Conservation (phyloP, 805 yeast genomes). For the Cyberlindnera samutprakarnensis region DNA sequence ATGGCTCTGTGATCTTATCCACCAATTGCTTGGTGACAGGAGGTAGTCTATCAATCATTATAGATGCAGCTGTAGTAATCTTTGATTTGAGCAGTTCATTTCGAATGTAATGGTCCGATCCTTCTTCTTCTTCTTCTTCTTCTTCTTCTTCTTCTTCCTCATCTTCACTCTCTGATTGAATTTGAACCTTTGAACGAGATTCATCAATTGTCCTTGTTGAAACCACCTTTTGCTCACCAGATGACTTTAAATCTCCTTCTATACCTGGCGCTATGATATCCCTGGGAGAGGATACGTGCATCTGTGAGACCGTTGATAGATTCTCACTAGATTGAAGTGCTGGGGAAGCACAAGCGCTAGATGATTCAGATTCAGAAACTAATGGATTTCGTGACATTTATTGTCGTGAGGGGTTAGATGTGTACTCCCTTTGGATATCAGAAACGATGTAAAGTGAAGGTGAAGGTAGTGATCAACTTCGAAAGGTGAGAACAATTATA, state of each 20-base stretch:
- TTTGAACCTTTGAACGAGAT: too few species aligned
- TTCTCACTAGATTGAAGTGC: not conserved
- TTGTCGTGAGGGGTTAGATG: too few species aligned
- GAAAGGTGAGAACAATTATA: too few species aligned
- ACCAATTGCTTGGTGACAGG: conserved; percentile 12
- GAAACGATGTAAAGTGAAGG: too few species aligned
- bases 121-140: not conserved
- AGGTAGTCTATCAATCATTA: conserved; percentile 16
- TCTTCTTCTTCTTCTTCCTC: not conserved
- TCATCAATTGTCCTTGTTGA: too few species aligned
- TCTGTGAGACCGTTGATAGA: not conserved
- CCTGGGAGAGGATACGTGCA: too few species aligned
- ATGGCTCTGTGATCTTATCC: conserved; percentile 7
- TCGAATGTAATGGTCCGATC: conserved; percentile 8
- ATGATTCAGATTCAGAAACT: conserved; percentile 20
- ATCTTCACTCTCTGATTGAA: too few species aligned
- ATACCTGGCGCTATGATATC: too few species aligned
- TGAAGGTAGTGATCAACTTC: too few species aligned
- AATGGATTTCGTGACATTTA: conserved; percentile 11
- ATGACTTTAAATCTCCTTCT: too few species aligned
- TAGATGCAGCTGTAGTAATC: conserved; percentile 18
- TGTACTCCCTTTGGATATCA: too few species aligned
- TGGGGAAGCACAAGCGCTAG: conserved; percentile 13
- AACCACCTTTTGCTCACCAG: too few species aligned
- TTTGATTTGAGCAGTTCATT: conserved; percentile 15